These are phyloP conservation scores for Aquilaria sinensis DNA, from an alignment of 345 rosid genomes.

Conservation along the genomic window DNA sequence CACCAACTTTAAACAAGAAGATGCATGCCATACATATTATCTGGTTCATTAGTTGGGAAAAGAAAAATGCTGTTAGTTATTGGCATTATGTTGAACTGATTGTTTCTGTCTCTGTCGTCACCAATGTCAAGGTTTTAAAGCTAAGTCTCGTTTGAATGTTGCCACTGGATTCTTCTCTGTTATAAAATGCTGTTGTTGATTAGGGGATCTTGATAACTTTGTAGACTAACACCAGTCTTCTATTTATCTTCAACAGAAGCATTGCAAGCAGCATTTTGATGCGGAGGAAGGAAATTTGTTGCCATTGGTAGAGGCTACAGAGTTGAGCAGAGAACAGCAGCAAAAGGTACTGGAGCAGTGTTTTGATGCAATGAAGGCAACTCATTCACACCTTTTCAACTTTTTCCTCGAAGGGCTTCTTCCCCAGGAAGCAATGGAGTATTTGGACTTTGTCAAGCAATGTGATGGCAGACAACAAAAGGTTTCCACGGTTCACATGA, in stretches of 20 bases:
- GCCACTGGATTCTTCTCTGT: background rate
- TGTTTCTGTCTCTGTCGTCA: no score
- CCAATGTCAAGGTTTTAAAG: no score
- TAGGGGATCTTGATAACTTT: background rate
- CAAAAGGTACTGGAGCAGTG: conserved; percentile 36
- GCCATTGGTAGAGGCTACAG: conserved; percentile 63
- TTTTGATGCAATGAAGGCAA: conserved; percentile 45
- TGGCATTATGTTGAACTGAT: no score
- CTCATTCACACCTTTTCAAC: conserved; percentile 45
- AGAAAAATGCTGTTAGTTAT: no score
- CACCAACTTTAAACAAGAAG: no score
- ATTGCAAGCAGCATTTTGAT: conserved; percentile 50
- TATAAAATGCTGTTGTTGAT: background rate
- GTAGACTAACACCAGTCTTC: background rate
- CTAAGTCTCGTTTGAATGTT: no score
- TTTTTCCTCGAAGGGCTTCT: conserved; percentile 48
- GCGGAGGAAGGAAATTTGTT: conserved; percentile 57
- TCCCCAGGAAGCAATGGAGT: conserved; percentile 64
- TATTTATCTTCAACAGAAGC: conserved; percentile 26
- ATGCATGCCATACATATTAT: no score
- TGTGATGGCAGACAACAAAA: conserved; percentile 26
- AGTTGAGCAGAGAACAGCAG: conserved; percentile 48
- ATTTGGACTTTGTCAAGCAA: conserved; percentile 40
- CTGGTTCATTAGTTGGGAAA: no score
- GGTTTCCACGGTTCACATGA: no score